Conservation (phyloP, 2,329 filamentous ascomycete genomes). For the Cordyceps cicadae region DNA sequence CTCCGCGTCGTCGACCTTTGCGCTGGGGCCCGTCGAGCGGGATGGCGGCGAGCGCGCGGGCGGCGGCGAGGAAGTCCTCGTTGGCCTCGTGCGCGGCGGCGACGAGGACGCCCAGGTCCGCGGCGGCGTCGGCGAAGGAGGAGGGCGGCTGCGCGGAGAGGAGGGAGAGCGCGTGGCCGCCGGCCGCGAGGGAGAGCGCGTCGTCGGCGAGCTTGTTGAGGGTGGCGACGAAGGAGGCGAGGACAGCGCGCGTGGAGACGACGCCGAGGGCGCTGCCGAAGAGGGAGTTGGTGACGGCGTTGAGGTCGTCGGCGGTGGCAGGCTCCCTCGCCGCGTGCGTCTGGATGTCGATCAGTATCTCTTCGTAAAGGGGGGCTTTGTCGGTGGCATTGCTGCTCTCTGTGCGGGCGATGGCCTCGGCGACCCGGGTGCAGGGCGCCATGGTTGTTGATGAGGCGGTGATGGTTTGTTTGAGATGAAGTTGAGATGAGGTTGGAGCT, state of each 20-base stretch:
- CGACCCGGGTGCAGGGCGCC: conserved; percentile 33
- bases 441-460: conserved; percentile 20
- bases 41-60: conserved; percentile 71
- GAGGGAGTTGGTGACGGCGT: conserved; percentile 58
- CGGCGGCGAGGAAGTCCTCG: conserved; percentile 73
- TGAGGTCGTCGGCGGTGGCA: conserved; percentile 47
- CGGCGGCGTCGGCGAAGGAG: conserved; percentile 77
- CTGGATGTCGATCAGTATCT: conserved; percentile 36
- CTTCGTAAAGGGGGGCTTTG: conserved; percentile 37
- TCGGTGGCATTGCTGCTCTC: conserved; percentile 29
- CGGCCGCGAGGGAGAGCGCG: conserved; percentile 66
- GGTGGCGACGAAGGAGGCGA: conserved; percentile 55
- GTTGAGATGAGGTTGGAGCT: conserved; percentile 8
- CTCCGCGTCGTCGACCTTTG: conserved; percentile 70
- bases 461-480: conserved; percentile 12
- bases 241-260: conserved; percentile 64
- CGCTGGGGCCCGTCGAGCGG: conserved; percentile 85
- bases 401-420: conserved; percentile 34
- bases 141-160: conserved; percentile 54
- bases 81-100: conserved; percentile 75
- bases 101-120: conserved; percentile 67
- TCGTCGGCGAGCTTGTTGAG: conserved; percentile 54
- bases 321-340: conserved; percentile 31
- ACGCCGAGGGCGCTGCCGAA: conserved; percentile 64
- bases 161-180: conserved; percentile 60